A percentile compares a stretch with the other conserved stretches of the same genome.
These are phyloP conservation scores for Pseudogymnoascus pannorum DNA, from an alignment of 2,329 filamentous ascomycete genomes.

Conservation along the genomic window DNA sequence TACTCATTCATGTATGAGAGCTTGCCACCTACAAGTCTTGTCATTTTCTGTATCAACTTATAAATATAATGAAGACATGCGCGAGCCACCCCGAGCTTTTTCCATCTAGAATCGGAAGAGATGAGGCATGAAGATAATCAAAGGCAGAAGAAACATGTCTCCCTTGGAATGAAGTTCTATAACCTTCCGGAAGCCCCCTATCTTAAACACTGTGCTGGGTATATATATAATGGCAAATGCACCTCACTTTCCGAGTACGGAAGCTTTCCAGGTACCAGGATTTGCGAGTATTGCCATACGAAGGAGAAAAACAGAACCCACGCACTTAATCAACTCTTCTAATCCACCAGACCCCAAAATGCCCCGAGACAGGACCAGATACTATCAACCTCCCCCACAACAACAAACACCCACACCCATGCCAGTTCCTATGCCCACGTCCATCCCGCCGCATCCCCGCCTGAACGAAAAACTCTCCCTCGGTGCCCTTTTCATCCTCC, in stretches of 20 bases:
- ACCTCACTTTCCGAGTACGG: not conserved
- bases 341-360: not conserved
- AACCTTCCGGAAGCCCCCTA: not conserved
- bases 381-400: not conserved
- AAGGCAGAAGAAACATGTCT: not conserved
- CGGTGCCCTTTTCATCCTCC: not conserved
- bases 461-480: not conserved
- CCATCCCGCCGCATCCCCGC: not conserved
- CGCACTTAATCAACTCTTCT: not conserved
- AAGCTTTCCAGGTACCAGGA: not conserved
- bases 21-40: too few relatives aligned
- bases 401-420: not conserved
- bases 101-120: too few relatives aligned
- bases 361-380: not conserved
- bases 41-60: too few relatives aligned
- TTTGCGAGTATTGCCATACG: not conserved
- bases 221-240: not conserved
- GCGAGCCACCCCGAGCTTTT: too few relatives aligned
- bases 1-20: too few relatives aligned
- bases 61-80: too few relatives aligned
- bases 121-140: too few relatives aligned
- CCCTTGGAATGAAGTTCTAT: not conserved
- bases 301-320: not conserved
- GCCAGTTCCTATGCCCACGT: not conserved
- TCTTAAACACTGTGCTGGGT: not conserved